Evolutionary conservation across 345 rosid species (phyloP), one percentile per base, ranked within the genome.

Genomic region (Anastatica hierochuntica): DNA sequence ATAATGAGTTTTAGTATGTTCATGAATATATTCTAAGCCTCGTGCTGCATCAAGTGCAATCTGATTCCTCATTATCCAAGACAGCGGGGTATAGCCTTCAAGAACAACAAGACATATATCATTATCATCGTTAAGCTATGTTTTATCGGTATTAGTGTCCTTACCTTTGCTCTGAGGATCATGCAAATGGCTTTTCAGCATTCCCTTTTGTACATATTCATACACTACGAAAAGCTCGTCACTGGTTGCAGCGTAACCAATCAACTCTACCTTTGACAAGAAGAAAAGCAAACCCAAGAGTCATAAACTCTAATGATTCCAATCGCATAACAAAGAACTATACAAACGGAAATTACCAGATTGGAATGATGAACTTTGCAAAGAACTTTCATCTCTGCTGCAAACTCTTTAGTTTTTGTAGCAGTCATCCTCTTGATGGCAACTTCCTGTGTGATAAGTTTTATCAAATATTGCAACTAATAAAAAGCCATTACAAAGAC

Each of bases 361-460:
- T 87, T 92, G 45, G 92, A 64, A 72, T 90, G 98, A 72, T 90
- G 98, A 67, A 90, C 96, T 69, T 68, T 90, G 84, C 98, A 84
- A 64, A 90, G 64, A 51, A 90, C 85, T 74, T 87, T 90, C 89
- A 90, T 75, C 73, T 90, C 98, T n/a, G 96, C 89, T 62, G 74
- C 71, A 65, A 90, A 90, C 76, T 90, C 96, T 76, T 78, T 87
- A 18, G 95, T 80, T 53, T 90, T 90, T 17, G 92, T 87, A 26
- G 92, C 85, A 46, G 96, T 84, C 98, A 90, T 87, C 61, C 80
- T 81, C 72, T 90, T 90, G 43, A 87, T 62, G 27, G 92, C 89
- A 71, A 87, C 95, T 74, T 90, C 98, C 98, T 90, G 45, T 90
- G 45, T 21, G 43, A 48, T 60, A 67, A 24, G 19, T 41, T 58